phyloP scores from a whole-genome alignment of 306 rosid genomes.

The Rosa lucieae region DNA sequence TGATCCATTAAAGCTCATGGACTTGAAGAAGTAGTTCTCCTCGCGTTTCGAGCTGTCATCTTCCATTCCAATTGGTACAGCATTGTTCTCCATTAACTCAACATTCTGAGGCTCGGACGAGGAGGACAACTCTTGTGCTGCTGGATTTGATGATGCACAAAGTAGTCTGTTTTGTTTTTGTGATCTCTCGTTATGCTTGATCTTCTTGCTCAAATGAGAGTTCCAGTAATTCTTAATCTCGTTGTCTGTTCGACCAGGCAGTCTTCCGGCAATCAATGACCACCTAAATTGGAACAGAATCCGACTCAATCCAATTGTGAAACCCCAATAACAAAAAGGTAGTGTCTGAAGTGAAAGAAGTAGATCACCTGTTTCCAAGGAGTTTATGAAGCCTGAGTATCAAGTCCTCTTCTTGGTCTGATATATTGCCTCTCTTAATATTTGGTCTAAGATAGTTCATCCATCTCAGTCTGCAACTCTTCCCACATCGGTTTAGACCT shows the following conservation, averaged over 20 bases:
- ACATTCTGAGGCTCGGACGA: neutral
- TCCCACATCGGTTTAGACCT: constrained; percentile 48
- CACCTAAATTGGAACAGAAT: constrained; percentile 18
- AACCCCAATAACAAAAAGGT: neutral
- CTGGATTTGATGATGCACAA: neutral
- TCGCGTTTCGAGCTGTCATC: constrained; percentile 9
- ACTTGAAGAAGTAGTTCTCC: neutral
- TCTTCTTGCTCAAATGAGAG: constrained; percentile 47
- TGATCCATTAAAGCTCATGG: constrained; percentile 15
- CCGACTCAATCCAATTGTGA: neutral
- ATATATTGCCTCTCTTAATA: constrained; percentile 59
- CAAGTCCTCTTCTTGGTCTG: constrained; percentile 58
- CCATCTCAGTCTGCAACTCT: constrained; percentile 60
- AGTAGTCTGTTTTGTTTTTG: constrained; percentile 2
- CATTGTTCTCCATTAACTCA: neutral
- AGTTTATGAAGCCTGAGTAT: constrained; percentile 54
- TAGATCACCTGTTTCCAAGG: constrained; percentile 47
- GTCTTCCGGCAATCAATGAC: constrained; percentile 46
- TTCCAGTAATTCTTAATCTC: constrained; percentile 49
- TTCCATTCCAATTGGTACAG: neutral
- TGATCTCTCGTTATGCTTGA: constrained; percentile 19
- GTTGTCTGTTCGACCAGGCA: constrained; percentile 47
- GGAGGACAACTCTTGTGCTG: constrained; percentile 10
- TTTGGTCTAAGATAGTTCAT: constrained; percentile 55
- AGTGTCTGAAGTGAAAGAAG: neutral